A percentile compares a stretch with the other conserved stretches of the same genome.
Conservation (phyloP, 192 early-diverging fungal genomes). For the Gorgonomyces haynaldii region DNA sequence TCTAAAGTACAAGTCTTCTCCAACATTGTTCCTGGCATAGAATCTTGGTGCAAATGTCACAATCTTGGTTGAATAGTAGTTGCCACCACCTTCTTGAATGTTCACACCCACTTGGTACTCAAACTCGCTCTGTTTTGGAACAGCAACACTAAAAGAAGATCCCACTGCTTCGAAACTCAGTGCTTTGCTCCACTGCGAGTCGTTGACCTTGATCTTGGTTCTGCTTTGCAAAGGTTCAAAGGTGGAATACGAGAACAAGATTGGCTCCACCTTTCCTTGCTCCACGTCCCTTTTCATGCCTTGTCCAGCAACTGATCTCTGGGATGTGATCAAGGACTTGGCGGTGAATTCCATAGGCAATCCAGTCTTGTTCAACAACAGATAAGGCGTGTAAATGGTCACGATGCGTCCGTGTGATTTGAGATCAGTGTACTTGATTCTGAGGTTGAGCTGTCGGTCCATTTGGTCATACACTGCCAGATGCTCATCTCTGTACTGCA, state of each 20-base stretch:
- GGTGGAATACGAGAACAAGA: constrained; percentile 90
- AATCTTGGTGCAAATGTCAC: constrained; percentile 85
- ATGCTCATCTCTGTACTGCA: constrained; percentile 71
- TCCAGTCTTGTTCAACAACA: constrained; percentile 88
- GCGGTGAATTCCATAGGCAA: constrained; percentile 64
- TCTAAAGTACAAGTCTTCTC: constrained; percentile 60
- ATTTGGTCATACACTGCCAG: constrained; percentile 56
- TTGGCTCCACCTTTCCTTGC: constrained; percentile 42
- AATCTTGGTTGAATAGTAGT: constrained; percentile 67
- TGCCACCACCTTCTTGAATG: constrained; percentile 80
- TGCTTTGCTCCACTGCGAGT: constrained; percentile 73
- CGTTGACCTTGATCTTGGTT: constrained; percentile 57
- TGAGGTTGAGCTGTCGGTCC: constrained; percentile 45
- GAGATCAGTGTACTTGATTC: constrained; percentile 38
- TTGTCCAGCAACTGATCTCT: constrained; percentile 63
- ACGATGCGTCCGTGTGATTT: constrained; percentile 68
- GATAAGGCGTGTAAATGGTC: constrained; percentile 86
- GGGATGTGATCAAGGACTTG: constrained; percentile 66
- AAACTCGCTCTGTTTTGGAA: constrained; percentile 38
- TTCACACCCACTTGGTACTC: constrained; percentile 72
- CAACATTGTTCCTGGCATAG: constrained; percentile 72
- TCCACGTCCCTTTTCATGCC: constrained; percentile 11
- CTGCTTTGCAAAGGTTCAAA: constrained; percentile 71
- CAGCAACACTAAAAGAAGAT: constrained; percentile 62
- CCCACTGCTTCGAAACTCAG: constrained; percentile 95